Evolutionary conservation across 129 eudicot genomes (phyloP), one percentile per base, ranked within the genome.

Genomic region (carrot (Daucus carota)): DNA sequence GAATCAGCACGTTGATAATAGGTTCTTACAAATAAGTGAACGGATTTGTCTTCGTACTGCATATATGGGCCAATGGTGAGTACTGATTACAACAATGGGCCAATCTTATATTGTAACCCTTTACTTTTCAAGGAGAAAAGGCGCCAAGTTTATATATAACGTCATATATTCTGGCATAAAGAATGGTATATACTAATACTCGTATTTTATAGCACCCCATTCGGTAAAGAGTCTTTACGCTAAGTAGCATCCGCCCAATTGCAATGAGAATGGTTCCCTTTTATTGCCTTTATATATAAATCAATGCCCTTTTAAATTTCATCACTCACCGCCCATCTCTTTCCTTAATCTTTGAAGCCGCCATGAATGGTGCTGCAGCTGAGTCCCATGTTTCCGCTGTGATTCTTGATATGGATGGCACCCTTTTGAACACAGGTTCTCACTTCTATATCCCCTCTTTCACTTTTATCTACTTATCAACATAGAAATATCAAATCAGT

Each of bases 331-430:
- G 3, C 70, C 1, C 33, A 1, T 40, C 24, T n/a, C 0, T 45
- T 74, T 29, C 33, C 65, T 32, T 22, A 31, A 11, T 24, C n/a
- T n/a, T n/a, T n/a, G n/a, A n/a, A n/a, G n/a, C 38, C 57, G 40
- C 40, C 57, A 72, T 72, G 75, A 36, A 75, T 59, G 52, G 40
- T 43, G 72, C 22, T 29, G 52, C 52, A 3, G 74, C 74, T 22
- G 48, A 29, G 29, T 8, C 79, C 31, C 73, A 0, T 26, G 68
- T 81, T 77, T 73, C 72, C 33, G 85, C 81, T 38, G 78, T 81
- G 5, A 77, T 77, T 77, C 46, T 77, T 66, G 85, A 81, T 77
- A 77, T 81, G 75, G 85, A 81, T 73, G 85, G 85, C 8, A 81
- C 85, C 46, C 78, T 81, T 81, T 48, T 81, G 70, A 70, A 81